These are phyloP conservation scores for Solanum bulbocastanum DNA, from an alignment of 257 asterid species.

Conservation along the genomic window DNA sequence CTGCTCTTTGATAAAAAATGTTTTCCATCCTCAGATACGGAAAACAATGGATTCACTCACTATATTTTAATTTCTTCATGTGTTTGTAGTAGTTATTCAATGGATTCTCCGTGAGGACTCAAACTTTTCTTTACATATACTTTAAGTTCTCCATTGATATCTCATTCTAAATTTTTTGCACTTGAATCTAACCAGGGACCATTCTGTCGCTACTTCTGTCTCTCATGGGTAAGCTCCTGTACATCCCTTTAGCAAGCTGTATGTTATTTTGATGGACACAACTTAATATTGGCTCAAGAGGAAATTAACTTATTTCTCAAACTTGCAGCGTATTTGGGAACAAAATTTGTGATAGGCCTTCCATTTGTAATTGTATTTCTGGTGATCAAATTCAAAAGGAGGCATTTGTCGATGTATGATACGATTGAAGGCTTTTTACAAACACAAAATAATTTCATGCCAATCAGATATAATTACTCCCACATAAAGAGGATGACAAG, in stretches of 20 bases:
- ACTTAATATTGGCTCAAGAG: no score
- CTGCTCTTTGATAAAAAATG: background rate
- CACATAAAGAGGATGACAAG: background rate
- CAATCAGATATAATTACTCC: background rate
- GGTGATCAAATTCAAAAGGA: background rate
- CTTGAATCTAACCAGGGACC: background rate
- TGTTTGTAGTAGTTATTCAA: no score
- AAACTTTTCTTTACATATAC: background rate
- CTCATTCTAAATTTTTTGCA: background rate
- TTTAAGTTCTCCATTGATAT: background rate
- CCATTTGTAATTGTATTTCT: background rate
- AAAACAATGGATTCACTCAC: background rate
- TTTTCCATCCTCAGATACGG: background rate
- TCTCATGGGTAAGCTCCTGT: background rate
- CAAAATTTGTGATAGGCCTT: background rate
- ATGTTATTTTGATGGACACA: background rate
- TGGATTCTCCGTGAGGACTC: no score
- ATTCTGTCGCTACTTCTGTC: background rate
- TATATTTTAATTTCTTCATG: background rate
- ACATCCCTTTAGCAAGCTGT: background rate
- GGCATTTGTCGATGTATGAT: background rate
- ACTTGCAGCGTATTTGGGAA: background rate
- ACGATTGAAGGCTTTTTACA: background rate
- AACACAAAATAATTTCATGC: background rate
- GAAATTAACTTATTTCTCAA: no score